phyloP scores from a whole-genome alignment of 176 grass and related monocot species.

The Musa itinerans region DNA sequence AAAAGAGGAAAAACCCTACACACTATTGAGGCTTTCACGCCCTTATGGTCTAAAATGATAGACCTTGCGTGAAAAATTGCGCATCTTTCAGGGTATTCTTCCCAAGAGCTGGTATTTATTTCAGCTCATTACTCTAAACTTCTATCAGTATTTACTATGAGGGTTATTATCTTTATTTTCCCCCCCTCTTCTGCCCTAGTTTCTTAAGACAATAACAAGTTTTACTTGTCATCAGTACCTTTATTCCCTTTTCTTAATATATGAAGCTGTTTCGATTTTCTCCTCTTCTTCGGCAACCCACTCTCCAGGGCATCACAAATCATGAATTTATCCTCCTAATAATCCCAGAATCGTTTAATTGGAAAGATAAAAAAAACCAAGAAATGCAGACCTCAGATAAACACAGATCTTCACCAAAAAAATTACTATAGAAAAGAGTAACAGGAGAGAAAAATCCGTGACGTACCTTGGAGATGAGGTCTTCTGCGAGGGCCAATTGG shows the following conservation, averaged over 20 bases:
- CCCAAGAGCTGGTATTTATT: background rate
- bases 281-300: background rate
- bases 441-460: background rate
- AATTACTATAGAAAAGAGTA: background rate
- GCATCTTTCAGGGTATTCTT: background rate
- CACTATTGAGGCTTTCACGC: background rate
- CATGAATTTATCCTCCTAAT: no score
- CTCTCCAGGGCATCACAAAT: background rate
- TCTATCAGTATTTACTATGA: background rate
- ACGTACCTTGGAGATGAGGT: constrained; percentile 21
- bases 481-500: constrained; percentile 13
- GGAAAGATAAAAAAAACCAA: no score
- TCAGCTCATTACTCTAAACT: background rate
- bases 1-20: background rate
- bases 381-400: no score
- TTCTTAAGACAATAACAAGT: no score
- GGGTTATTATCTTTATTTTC: background rate
- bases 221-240: no score
- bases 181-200: no score
- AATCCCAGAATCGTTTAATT: no score
- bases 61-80: background rate
- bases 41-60: background rate
- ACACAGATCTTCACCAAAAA: no score
- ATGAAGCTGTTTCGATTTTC: background rate
- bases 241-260: no score